Conservation (phyloP, 75 land plant species). For the Gnetum montanum region DNA sequence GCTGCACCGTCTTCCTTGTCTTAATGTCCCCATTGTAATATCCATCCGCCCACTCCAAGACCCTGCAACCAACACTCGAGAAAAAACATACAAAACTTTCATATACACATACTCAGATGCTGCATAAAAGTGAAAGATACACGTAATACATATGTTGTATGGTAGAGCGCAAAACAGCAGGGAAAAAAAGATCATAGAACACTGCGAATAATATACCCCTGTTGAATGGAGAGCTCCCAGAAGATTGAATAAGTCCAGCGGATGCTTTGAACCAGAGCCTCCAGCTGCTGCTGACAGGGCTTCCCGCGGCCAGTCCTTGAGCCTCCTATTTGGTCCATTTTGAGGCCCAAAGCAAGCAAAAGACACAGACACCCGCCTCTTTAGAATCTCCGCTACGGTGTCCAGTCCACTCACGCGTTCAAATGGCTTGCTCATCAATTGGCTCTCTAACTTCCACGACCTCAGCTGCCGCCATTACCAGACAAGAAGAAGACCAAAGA, state of each 20-base stretch:
- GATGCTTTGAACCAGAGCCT: constrained; percentile 53
- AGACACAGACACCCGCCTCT: no score
- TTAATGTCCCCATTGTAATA: constrained; percentile 77
- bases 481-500: no score
- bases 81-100: not conserved
- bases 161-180: not conserved
- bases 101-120: not conserved
- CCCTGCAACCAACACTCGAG: constrained; percentile 15
- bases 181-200: not conserved
- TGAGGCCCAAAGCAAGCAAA: no score
- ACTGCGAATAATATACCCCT: constrained; percentile 37
- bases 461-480: no score
- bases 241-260: constrained; percentile 92
- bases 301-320: not conserved
- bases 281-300: constrained; percentile 26
- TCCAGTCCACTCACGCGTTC: no score
- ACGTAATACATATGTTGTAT: not conserved
- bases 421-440: no score
- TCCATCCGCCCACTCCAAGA: constrained; percentile 64
- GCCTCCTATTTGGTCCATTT: no score
- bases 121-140: not conserved
- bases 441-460: no score
- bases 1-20: constrained; percentile 59
- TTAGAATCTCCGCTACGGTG: no score
- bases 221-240: constrained; percentile 53